Evolutionary conservation across 164 flowering plant species (phyloP).

Genomic region (Amborella trichopoda): DNA sequence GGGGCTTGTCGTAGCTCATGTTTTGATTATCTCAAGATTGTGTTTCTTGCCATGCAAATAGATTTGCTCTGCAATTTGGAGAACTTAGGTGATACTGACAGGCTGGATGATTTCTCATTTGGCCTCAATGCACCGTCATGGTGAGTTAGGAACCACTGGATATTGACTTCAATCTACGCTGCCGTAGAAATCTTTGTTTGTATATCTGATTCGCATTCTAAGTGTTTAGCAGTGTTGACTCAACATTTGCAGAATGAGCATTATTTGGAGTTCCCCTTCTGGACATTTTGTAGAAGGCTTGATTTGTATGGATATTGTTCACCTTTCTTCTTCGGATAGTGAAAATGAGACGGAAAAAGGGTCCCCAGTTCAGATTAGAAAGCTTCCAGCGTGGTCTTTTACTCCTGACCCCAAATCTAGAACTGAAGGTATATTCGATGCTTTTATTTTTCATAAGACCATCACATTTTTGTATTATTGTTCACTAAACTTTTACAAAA

Average conservation of each 20-base stretch:
- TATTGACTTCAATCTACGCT: neutral
- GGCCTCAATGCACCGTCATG: neutral
- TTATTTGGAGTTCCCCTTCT: constrained; percentile 7
- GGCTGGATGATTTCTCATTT: neutral
- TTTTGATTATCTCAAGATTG: neutral
- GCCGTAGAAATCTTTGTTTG: neutral
- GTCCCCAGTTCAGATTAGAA: constrained; percentile 17
- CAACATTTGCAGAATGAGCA: constrained; percentile 13
- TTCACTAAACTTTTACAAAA: neutral
- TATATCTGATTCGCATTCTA: neutral
- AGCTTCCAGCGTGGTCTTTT: constrained; percentile 38
- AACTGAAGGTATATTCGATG: neutral
- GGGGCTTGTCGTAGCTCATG: no score
- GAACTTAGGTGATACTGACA: neutral
- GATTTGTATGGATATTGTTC: constrained; percentile 37
- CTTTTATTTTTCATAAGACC: neutral
- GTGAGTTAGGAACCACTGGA: neutral
- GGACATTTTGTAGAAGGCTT: constrained; percentile 6
- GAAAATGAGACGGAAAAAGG: constrained; percentile 35
- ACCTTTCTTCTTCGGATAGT: constrained; percentile 67
- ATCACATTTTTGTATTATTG: neutral
- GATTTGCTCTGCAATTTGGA: neutral
- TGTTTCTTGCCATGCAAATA: neutral
- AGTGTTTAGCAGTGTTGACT: neutral
- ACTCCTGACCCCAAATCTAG: neutral